phyloP scores from a whole-genome alignment of 768 basidiomycete genomes.

The Exidia glandulosa region DNA sequence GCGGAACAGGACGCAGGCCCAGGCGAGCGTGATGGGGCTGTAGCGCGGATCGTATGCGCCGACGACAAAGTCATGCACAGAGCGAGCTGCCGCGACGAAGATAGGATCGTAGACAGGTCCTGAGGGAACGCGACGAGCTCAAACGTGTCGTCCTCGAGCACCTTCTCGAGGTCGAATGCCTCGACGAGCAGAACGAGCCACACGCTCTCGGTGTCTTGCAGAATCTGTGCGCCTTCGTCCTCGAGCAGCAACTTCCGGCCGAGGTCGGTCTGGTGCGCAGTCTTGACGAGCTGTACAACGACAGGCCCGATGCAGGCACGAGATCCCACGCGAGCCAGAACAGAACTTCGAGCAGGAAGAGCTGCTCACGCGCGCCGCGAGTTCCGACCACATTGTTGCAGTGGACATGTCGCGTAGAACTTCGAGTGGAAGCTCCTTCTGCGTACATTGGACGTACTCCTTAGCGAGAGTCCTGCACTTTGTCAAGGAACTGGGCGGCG shows the following conservation, averaged over 20 bases:
- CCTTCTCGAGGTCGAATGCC: constrained; percentile 64
- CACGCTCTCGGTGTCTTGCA: constrained; percentile 55
- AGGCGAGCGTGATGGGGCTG: constrained; percentile 63
- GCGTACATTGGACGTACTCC: constrained; percentile 48
- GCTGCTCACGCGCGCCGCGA: constrained; percentile 67
- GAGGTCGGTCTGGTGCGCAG: constrained; percentile 52
- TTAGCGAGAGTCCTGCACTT: constrained; percentile 45
- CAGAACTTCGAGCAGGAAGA: constrained; percentile 71
- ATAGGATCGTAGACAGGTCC: constrained; percentile 24
- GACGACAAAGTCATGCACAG: constrained; percentile 56
- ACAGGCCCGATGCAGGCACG: constrained; percentile 52
- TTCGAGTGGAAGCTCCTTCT: constrained; percentile 34
- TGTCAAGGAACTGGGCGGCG: constrained; percentile 42
- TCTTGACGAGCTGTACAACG: constrained; percentile 51
- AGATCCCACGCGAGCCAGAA: constrained; percentile 85
- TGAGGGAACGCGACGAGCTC: constrained; percentile 41
- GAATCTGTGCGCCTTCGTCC: constrained; percentile 56
- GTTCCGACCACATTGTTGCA: constrained; percentile 61
- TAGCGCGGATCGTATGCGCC: constrained; percentile 52
- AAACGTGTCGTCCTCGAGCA: constrained; percentile 38
- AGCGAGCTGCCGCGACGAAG: constrained; percentile 49
- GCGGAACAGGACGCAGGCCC: constrained; percentile 73
- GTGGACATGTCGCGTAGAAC: constrained; percentile 41
- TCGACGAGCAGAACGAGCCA: constrained; percentile 78
- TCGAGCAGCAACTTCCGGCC: constrained; percentile 62